Percentiles rank a stretch among this genome's conserved stretches.
phyloP scores from a whole-genome alignment of 352 stramenopile genomes.

The Pythium dissimile region DNA sequence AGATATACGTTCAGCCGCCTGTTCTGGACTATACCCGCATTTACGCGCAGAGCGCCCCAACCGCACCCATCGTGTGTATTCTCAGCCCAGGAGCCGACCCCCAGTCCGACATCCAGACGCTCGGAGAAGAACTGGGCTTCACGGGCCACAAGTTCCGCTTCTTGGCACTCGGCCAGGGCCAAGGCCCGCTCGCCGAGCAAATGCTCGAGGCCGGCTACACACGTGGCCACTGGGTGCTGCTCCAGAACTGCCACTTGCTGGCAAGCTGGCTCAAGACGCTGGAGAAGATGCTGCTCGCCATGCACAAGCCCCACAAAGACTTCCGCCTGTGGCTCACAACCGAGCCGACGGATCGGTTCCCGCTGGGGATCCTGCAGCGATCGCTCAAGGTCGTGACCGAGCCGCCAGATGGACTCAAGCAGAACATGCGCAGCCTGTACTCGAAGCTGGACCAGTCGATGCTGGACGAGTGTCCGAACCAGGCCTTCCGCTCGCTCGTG shows the following conservation, averaged over 20 bases:
- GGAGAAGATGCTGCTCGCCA: slow-evolving; percentile 90
- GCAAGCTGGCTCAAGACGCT: slow-evolving; percentile 91
- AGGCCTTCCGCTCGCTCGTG: slow-evolving; percentile 90
- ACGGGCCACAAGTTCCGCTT: slow-evolving; percentile 91
- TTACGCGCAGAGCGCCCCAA: slow-evolving; percentile 85
- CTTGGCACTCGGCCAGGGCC: slow-evolving; percentile 92
- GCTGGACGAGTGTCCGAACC: slow-evolving; percentile 92
- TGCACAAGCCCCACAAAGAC: slow-evolving; percentile 92
- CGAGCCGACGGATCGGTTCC: slow-evolving; percentile 93
- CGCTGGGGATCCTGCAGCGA: slow-evolving; percentile 92
- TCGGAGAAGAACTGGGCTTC: slow-evolving; percentile 91
- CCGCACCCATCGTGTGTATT: slow-evolving; percentile 94
- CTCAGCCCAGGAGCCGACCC: slow-evolving; percentile 92
- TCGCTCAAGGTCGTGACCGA: slow-evolving; percentile 96
- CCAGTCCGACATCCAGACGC: slow-evolving; percentile 92
- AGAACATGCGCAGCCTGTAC: slow-evolving; percentile 95
- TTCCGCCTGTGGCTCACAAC: slow-evolving; percentile 96
- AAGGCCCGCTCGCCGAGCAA: slow-evolving; percentile 92
- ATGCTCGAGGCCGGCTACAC: slow-evolving; percentile 90
- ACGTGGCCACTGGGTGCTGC: slow-evolving; percentile 87
- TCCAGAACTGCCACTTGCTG: slow-evolving; percentile 96
- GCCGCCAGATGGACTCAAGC: slow-evolving; percentile 93
- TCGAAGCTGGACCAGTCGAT: slow-evolving; percentile 88
- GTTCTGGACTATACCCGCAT: slow-evolving; percentile 93
- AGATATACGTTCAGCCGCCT: slow-evolving; percentile 94